A percentile compares a stretch with the other conserved stretches of the same genome.
Evolutionary conservation across 169 alveolate genomes (phyloP).

Genomic region (Eimeria necatrix): DNA sequence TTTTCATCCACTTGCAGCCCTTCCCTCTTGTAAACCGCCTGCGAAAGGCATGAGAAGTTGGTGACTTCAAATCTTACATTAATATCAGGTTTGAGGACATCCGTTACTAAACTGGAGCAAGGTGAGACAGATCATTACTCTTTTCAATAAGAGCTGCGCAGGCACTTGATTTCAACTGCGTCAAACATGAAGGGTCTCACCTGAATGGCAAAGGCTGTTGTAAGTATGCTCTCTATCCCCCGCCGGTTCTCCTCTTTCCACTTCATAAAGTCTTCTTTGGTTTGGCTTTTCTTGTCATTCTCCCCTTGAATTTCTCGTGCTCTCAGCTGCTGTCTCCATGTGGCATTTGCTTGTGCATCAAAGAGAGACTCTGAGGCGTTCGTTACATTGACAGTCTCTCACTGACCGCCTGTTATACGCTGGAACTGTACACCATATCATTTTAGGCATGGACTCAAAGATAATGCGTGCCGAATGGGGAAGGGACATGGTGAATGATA

Average conservation of each 20-base stretch:
- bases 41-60: neutral
- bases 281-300: neutral
- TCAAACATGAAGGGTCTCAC: neutral
- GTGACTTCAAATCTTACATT: neutral
- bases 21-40: constrained; percentile 11
- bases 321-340: constrained; percentile 36
- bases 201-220: constrained; percentile 32
- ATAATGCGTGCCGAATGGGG: too few relatives aligned
- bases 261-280: constrained; percentile 13
- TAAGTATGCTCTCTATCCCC: constrained; percentile 2
- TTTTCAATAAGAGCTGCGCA: neutral
- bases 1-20: constrained; percentile 18
- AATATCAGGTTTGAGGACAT: too few relatives aligned
- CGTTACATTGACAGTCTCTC: too few relatives aligned
- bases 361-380: constrained; percentile 8
- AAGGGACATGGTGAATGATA: too few relatives aligned
- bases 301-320: constrained; percentile 42
- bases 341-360: constrained; percentile 14
- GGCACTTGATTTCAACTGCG: neutral
- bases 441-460: too few relatives aligned
- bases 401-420: too few relatives aligned
- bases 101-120: too few relatives aligned
- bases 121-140: too few relatives aligned
- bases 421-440: too few relatives aligned
- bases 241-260: constrained; percentile 28